Evolutionary conservation across 2,329 filamentous ascomycete species (phyloP), one percentile per base, ranked within the genome.

Genomic region (Talaromyces pinophilus): DNA sequence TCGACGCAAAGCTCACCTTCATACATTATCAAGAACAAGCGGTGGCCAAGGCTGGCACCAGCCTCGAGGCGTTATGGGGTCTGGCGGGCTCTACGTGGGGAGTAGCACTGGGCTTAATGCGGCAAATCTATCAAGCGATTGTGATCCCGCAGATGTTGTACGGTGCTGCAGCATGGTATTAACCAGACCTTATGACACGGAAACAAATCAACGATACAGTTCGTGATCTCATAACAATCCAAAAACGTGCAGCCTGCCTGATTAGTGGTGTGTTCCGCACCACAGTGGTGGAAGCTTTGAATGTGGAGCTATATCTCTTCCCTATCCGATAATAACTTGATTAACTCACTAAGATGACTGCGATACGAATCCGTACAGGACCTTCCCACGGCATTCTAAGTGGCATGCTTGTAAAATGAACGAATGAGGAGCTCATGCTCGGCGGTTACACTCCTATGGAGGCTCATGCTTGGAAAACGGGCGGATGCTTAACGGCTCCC

Each of bases 41-140:
- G 1, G 6, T 63, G 0, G 46, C 61, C 30, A 63, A 63, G 15
- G 61, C 46, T 0, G 61, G 61, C 5, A 42, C 19, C 1, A 63
- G 61, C 3, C 17, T 63, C 0, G 19, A 42, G 2, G 60, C 60
- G 2, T 5, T 62, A 40, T 11, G 19, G 17, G 60, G 60, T 30
- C 44, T 62, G n/a, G 19, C 61, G 5, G 46, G 46, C 1, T 63
- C 61, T 5, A 63, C 19, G 1, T 63, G 48, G 46, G 46, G 61
- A 11, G 25, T 22, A 1, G n/a, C 48, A 0, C 28, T 54, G 0
- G 33, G n/a, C 25, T 33, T 17, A 0, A 63, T 63, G 33, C 25
- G 48, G 0, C 46, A 2, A 30, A 28, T 63, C 30, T 63, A 63
- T 54, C 33, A 63, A 7, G 46, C 48, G 2, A 54, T 63, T 1